Evolutionary conservation across 768 basidiomycete species (phyloP).

Genomic region (Kwoniella sp.): DNA sequence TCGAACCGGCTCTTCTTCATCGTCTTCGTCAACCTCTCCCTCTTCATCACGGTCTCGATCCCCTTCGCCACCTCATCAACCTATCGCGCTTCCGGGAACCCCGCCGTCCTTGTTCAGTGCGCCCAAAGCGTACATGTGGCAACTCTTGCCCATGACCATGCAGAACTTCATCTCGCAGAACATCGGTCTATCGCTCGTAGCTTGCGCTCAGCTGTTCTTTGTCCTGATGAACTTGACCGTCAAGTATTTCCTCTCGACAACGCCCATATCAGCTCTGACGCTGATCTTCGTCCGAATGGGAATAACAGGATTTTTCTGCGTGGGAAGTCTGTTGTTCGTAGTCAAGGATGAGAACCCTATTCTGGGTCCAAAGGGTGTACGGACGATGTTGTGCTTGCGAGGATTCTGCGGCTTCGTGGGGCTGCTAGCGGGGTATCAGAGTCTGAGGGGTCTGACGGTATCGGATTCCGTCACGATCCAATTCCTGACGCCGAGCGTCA

Average conservation of each 20-base stretch:
- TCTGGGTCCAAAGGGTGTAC: conserved; percentile 70
- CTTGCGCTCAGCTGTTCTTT: conserved; percentile 65
- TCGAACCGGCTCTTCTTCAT: not conserved
- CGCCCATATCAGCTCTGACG: conserved; percentile 53
- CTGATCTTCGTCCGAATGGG: conserved; percentile 67
- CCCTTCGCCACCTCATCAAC: not conserved
- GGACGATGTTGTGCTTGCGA: conserved; percentile 63
- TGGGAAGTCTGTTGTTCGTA: conserved; percentile 61
- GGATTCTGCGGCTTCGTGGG: conserved; percentile 73
- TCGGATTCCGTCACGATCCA: conserved; percentile 77
- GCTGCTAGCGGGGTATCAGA: conserved; percentile 62
- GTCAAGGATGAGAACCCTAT: conserved; percentile 64
- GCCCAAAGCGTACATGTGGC: not conserved
- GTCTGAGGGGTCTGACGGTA: conserved; percentile 58
- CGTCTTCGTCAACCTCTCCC: conserved; percentile 9
- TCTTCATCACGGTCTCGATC: conserved; percentile 1
- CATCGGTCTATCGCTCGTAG: conserved; percentile 66
- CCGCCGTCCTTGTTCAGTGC: not conserved
- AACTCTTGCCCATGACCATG: not conserved
- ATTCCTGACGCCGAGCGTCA: conserved; percentile 71
- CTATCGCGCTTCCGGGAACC: not conserved
- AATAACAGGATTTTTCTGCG: conserved; percentile 63
- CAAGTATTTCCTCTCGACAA: conserved; percentile 62
- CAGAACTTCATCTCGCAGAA: conserved; percentile 55
- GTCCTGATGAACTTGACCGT: conserved; percentile 66